A percentile compares a stretch with the other conserved stretches of the same genome.
Evolutionary conservation across 371 early-diverging fungal genomes (phyloP).

Genomic region (Hamiltosporidium tvaerminnensis): DNA sequence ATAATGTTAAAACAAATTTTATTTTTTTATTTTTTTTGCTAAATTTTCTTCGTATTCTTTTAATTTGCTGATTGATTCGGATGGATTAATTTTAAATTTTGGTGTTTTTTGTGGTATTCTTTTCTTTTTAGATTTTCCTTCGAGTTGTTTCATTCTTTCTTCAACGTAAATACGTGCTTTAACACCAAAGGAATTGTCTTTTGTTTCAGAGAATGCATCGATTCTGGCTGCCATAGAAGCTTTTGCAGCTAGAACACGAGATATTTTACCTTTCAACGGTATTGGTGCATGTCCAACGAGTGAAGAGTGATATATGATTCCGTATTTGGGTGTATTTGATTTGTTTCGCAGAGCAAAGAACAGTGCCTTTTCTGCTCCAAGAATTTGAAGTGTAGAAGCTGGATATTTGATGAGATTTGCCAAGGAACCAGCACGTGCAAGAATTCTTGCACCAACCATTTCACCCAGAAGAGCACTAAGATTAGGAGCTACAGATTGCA

Average conservation of each 20-base stretch:
- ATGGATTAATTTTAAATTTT: too few species aligned
- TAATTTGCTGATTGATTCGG: too few species aligned
- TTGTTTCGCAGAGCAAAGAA: slow-evolving; percentile 80
- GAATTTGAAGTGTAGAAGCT: slow-evolving; percentile 79
- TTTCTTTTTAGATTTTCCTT: too few species aligned
- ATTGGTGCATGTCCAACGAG: slow-evolving; percentile 67
- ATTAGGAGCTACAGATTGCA: slow-evolving; percentile 75
- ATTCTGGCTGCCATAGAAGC: slow-evolving; percentile 71
- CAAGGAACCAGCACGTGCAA: slow-evolving; percentile 73
- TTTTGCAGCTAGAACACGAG: slow-evolving; percentile 74
- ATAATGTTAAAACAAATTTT: too few species aligned
- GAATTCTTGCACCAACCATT: slow-evolving; percentile 70
- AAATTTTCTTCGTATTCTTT: too few species aligned
- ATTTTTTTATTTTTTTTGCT: too few species aligned
- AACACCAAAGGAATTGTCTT: background rate
- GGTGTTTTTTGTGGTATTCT: too few species aligned
- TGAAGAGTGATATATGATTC: slow-evolving; percentile 73
- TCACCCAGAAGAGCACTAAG: slow-evolving; percentile 73
- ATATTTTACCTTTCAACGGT: slow-evolving; percentile 74
- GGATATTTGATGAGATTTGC: slow-evolving; percentile 74
- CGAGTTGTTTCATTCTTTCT: too few species aligned
- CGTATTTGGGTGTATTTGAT: slow-evolving; percentile 84
- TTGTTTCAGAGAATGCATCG: slow-evolving; percentile 61
- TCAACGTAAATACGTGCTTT: background rate
- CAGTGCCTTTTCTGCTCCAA: slow-evolving; percentile 88